A percentile compares a stretch with the other conserved stretches of the same genome.
Evolutionary conservation across 164 flowering plant species (phyloP).

Genomic region (Annona cherimola): DNA sequence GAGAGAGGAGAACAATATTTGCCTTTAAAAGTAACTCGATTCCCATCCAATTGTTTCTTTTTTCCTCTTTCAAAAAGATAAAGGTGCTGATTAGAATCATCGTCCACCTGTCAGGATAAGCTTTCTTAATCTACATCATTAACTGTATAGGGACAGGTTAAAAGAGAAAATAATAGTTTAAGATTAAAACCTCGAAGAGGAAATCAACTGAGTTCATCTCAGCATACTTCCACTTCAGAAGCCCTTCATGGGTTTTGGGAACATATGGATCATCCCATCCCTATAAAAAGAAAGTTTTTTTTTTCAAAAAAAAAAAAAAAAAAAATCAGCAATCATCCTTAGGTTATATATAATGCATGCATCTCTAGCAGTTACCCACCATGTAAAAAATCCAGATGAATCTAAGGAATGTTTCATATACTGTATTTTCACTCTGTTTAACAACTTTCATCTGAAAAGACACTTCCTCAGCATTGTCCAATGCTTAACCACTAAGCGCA

Average conservation of each 20-base stretch:
- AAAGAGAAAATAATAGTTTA: no score
- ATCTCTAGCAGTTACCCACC: background rate
- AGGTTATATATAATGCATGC: background rate
- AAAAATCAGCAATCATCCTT: background rate
- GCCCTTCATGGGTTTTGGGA: conserved; percentile 93
- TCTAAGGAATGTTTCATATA: background rate
- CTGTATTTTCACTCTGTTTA: no score
- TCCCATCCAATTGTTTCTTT: conserved; percentile 74
- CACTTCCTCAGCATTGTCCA: no score
- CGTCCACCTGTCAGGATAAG: conserved; percentile 41
- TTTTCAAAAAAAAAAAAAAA: background rate
- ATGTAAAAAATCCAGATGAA: background rate
- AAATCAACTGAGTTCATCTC: conserved; percentile 94
- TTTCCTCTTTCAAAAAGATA: conserved; percentile 74
- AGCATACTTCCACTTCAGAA: conserved; percentile 92
- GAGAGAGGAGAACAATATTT: background rate
- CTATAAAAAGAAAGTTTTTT: conserved; percentile 28
- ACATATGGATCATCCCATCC: conserved; percentile 99
- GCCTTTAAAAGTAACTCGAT: conserved; percentile 66
- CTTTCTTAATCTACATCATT: background rate
- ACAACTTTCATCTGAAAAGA: no score
- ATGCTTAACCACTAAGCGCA: no score
- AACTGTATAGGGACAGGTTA: background rate
- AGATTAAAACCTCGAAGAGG: conserved; percentile 67
- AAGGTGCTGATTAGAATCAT: conserved; percentile 44